Conservation (phyloP, 2,329 filamentous ascomycete species). For the Colletotrichum simmondsii region DNA sequence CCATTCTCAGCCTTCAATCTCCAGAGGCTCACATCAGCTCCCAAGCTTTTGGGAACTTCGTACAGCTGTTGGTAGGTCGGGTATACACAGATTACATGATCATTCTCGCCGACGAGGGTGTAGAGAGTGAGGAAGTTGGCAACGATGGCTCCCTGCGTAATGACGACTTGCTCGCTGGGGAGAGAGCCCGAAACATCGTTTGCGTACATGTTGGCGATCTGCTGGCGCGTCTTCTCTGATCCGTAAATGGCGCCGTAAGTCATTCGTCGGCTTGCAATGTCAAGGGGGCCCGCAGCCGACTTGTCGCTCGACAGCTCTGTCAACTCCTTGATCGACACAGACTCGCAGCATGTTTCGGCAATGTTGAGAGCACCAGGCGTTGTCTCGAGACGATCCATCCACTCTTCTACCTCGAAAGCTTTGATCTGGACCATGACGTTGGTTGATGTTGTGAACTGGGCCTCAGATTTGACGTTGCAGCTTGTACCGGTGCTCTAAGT, state of each 20-base stretch:
- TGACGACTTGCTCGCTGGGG: conserved; percentile 70
- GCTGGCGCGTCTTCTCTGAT: conserved; percentile 69
- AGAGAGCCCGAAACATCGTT: conserved; percentile 50
- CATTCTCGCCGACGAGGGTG: conserved; percentile 73
- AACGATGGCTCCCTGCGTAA: conserved; percentile 80
- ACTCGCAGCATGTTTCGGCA: conserved; percentile 82
- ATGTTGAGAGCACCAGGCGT: conserved; percentile 73
- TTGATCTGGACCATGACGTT: conserved; percentile 44
- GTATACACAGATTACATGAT: conserved; percentile 85
- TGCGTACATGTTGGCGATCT: conserved; percentile 74
- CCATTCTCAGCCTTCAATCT: conserved; percentile 69
- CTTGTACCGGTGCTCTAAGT: no score
- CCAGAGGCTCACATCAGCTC: conserved; percentile 81
- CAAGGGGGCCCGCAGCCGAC: conserved; percentile 50
- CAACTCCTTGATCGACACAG: conserved; percentile 78
- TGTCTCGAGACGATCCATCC: conserved; percentile 71
- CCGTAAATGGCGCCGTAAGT: conserved; percentile 82
- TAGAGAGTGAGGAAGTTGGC: conserved; percentile 82
- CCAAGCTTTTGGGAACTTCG: conserved; percentile 74
- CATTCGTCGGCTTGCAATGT: conserved; percentile 62
- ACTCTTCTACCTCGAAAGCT: conserved; percentile 76
- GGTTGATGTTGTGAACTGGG: no score
- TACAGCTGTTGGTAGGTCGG: conserved; percentile 88
- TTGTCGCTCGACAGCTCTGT: conserved; percentile 67
- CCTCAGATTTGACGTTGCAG: no score